Percentiles rank a stretch among this genome's conserved stretches.
Evolutionary conservation across 2,329 filamentous ascomycete species (phyloP).

Genomic region (Tricladium varicosporioides): DNA sequence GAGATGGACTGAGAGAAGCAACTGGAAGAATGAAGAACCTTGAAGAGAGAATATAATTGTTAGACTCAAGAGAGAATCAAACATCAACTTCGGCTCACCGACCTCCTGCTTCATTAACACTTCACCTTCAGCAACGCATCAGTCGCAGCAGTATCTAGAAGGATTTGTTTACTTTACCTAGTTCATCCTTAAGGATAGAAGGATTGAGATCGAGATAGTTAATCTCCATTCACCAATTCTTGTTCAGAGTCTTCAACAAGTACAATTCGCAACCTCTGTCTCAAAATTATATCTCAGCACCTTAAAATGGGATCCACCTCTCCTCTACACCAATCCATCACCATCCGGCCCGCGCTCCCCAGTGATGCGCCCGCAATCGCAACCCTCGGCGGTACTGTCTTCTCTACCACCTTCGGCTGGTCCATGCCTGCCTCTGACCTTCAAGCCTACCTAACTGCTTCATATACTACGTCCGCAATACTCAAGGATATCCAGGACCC

Average conservation of each 20-base stretch:
- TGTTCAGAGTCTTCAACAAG: not conserved
- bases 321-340: not conserved
- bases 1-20: too few relatives aligned
- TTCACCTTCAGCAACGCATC: too few relatives aligned
- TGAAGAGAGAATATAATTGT: not conserved
- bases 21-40: too few relatives aligned
- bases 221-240: not conserved
- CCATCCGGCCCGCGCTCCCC: conserved; percentile 30
- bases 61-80: too few relatives aligned
- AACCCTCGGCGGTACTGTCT: conserved; percentile 37
- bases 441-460: conserved; percentile 37
- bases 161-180: too few relatives aligned
- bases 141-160: too few relatives aligned
- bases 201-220: too few relatives aligned
- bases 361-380: conserved; percentile 34
- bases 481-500: conserved; percentile 27
- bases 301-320: not conserved
- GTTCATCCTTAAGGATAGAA: too few relatives aligned
- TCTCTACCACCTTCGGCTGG: conserved; percentile 41
- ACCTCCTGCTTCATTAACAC: too few relatives aligned
- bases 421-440: conserved; percentile 40
- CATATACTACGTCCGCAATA: conserved; percentile 35
- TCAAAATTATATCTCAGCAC: too few relatives aligned
- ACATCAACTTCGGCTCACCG: too few relatives aligned
- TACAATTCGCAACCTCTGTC: not conserved